Conservation (phyloP, 2,329 filamentous ascomycete species). For the Emergomyces africanus region DNA sequence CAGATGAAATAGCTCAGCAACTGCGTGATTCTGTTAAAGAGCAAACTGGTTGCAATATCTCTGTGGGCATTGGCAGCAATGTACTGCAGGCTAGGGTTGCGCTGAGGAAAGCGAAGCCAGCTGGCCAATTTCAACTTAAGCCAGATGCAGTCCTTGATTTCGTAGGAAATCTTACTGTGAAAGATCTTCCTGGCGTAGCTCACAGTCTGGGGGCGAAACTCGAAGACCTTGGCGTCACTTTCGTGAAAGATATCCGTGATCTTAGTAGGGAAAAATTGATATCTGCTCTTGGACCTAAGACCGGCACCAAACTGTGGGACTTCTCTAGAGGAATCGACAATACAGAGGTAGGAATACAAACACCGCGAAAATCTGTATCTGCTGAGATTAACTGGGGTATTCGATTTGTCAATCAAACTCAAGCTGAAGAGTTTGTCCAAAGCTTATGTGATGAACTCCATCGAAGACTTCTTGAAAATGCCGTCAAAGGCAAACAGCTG, state of each 20-base stretch:
- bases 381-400: constrained; percentile 99
- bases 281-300: constrained; percentile 73
- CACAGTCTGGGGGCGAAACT: constrained; percentile 78
- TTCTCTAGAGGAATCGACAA: constrained; percentile 82
- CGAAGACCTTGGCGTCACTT: constrained; percentile 70
- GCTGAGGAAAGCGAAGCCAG: constrained; percentile 81
- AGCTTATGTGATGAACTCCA: constrained; percentile 78
- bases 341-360: constrained; percentile 73
- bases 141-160: constrained; percentile 67
- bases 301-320: constrained; percentile 78
- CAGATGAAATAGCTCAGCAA: constrained; percentile 53
- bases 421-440: constrained; percentile 82
- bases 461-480: constrained; percentile 65
- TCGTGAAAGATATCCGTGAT: constrained; percentile 70
- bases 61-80: constrained; percentile 82
- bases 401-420: constrained; percentile 78
- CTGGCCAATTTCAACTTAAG: constrained; percentile 79
- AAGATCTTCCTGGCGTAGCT: constrained; percentile 82
- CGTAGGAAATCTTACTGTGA: constrained; percentile 63
- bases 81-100: constrained; percentile 87
- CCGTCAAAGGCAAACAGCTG: constrained; percentile 74
- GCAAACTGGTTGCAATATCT: constrained; percentile 74
- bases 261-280: constrained; percentile 63
- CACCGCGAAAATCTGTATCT: constrained; percentile 82
- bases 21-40: constrained; percentile 59